A percentile compares a stretch with the other conserved stretches of the same genome.
These are phyloP conservation scores for Fusarium camptoceras DNA, from an alignment of 2,329 filamentous ascomycete genomes.

Conservation along the genomic window DNA sequence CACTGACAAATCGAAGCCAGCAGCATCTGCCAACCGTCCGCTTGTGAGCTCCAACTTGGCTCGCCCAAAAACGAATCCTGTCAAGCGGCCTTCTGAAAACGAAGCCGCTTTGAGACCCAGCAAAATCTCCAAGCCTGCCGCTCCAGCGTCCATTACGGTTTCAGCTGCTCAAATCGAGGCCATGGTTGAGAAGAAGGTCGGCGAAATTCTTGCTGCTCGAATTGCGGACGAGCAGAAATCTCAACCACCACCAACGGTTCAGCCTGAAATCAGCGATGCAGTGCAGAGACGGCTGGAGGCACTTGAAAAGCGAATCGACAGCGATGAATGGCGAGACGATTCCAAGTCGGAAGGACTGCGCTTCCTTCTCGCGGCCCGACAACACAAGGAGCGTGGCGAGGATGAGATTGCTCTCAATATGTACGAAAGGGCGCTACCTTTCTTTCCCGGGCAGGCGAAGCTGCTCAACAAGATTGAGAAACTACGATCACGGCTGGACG, in stretches of 20 bases:
- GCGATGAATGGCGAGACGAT: conserved; percentile 72
- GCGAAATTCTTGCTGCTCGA: conserved; percentile 86
- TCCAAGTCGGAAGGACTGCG: conserved; percentile 83
- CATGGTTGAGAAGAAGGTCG: conserved; percentile 91
- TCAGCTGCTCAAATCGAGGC: conserved; percentile 85
- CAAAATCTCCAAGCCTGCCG: conserved; percentile 55
- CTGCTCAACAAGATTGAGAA: conserved; percentile 76
- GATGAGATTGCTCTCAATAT: conserved; percentile 82
- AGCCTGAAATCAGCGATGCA: conserved; percentile 75
- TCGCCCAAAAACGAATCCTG: conserved; percentile 47
- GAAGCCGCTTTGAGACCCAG: conserved; percentile 57
- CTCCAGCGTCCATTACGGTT: conserved; percentile 59
- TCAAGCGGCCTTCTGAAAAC: conserved; percentile 59
- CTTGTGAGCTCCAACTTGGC: conserved; percentile 51
- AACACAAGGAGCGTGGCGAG: conserved; percentile 87
- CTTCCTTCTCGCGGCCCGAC: conserved; percentile 88
- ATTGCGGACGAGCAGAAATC: conserved; percentile 60
- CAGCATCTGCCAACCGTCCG: conserved; percentile 51
- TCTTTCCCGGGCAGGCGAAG: conserved; percentile 88
- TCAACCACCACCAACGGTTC: conserved; percentile 49
- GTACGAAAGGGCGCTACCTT: conserved; percentile 86
- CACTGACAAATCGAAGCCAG: conserved; percentile 74
- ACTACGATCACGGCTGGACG: conserved; percentile 64
- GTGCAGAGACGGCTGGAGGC: conserved; percentile 85
- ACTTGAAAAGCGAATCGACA: conserved; percentile 85